Evolutionary conservation across 2,329 filamentous ascomycete species (phyloP).

Genomic region (Hypoxylon sp.): DNA sequence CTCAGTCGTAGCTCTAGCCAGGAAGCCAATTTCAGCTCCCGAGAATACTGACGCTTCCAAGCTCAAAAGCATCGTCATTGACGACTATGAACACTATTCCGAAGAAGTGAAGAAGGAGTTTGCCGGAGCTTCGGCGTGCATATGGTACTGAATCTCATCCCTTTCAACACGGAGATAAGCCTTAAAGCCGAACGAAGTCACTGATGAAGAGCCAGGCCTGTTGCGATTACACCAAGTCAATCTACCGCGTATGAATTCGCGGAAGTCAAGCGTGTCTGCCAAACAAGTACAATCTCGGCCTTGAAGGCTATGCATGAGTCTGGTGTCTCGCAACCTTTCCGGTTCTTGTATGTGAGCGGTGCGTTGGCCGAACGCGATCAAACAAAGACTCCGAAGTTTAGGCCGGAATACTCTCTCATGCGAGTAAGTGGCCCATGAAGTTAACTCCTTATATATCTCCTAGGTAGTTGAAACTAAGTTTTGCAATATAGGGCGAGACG

Average conservation of each 20-base stretch:
- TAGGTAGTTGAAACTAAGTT: not conserved
- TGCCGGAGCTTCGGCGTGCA: conserved; percentile 59
- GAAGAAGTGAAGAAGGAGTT: conserved; percentile 59
- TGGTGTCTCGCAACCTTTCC: conserved; percentile 51
- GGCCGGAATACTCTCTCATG: conserved; percentile 62
- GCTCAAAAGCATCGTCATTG: conserved; percentile 58
- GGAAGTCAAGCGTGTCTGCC: conserved; percentile 48
- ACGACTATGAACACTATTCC: conserved; percentile 60
- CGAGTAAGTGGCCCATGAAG: conserved; percentile 57
- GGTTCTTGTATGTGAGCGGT: conserved; percentile 62
- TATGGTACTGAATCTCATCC: conserved; percentile 40
- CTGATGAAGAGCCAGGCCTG: conserved; percentile 47
- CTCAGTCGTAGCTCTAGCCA: conserved; percentile 60
- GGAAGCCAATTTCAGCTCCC: conserved; percentile 55
- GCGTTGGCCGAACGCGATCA: conserved; percentile 61
- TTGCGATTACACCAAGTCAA: conserved; percentile 49
- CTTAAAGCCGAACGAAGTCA: conserved; percentile 5
- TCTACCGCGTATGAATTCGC: conserved; percentile 40
- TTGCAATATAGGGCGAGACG: conserved; percentile 60
- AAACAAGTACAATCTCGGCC: conserved; percentile 47
- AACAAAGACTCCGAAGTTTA: conserved; percentile 58
- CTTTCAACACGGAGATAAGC: conserved; percentile 9
- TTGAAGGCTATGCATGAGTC: conserved; percentile 51
- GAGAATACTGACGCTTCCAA: conserved; percentile 54
- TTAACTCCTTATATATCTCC: not conserved